Evolutionary conservation across 176 grass and related monocot genomes (phyloP).

Genomic region (Eleusine coracana): DNA sequence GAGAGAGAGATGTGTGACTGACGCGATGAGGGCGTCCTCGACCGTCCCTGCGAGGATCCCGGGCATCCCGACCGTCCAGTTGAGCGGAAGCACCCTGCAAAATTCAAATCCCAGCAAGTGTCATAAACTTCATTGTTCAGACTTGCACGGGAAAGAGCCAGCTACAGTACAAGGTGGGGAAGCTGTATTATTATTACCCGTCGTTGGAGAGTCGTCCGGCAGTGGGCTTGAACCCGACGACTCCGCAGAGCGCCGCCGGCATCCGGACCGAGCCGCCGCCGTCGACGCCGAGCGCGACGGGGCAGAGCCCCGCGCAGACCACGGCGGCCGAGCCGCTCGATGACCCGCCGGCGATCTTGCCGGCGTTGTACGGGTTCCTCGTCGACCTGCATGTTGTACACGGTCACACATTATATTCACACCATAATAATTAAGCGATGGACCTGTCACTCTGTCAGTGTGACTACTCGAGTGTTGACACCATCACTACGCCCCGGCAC

Average conservation of each 20-base stretch:
- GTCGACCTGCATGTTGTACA: slow-evolving; percentile 51
- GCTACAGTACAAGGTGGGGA: neutral
- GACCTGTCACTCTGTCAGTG: no score
- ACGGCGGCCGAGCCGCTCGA: slow-evolving; percentile 93
- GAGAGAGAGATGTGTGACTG: slow-evolving; percentile 25
- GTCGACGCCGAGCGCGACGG: slow-evolving; percentile 91
- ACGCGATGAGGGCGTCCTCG: slow-evolving; percentile 85
- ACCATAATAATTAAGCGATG: no score
- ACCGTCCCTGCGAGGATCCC: slow-evolving; percentile 91
- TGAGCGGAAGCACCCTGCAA: slow-evolving; percentile 85
- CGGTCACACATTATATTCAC: no score
- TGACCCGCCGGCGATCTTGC: slow-evolving; percentile 76
- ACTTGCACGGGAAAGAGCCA: no score
- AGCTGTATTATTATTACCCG: slow-evolving; percentile 41
- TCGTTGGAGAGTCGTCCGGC: slow-evolving; percentile 76
- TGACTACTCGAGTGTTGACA: neutral
- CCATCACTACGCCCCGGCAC: neutral
- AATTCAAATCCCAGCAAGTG: no score
- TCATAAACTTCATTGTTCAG: neutral
- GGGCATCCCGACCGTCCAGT: slow-evolving; percentile 97
- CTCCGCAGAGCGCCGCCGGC: slow-evolving; percentile 89
- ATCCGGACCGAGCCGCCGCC: slow-evolving; percentile 90
- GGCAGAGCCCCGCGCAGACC: slow-evolving; percentile 92
- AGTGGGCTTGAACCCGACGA: slow-evolving; percentile 94
- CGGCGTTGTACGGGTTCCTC: slow-evolving; percentile 79